These are phyloP conservation scores for Dioscorea dumetorum DNA, from an alignment of 106 monocot genomes.

Conservation along the genomic window DNA sequence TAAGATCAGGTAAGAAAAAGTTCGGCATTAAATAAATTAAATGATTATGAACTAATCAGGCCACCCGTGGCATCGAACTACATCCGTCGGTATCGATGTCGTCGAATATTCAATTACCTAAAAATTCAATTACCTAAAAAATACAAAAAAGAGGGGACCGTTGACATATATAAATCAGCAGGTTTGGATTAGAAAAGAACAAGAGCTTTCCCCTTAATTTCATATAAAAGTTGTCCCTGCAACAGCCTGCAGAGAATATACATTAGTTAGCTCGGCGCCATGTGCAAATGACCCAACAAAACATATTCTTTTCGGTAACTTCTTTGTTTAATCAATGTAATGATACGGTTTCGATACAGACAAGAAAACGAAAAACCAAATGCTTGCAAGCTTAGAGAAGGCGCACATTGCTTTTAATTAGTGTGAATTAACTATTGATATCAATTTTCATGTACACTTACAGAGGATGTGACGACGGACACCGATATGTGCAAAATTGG, in stretches of 20 bases:
- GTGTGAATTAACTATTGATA: neutral
- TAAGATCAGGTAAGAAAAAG: neutral
- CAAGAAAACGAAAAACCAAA: no score
- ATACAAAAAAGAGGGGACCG: neutral
- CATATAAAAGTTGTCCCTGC: neutral
- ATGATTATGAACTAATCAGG: neutral
- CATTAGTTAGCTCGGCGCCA: neutral
- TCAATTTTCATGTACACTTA: neutral
- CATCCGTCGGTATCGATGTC: neutral
- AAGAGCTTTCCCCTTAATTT: neutral
- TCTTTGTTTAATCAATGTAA: neutral
- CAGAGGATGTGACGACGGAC: neutral
- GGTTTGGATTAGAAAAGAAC: neutral
- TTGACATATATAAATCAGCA: neutral
- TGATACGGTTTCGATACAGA: no score
- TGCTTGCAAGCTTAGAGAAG: no score
- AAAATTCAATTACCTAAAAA: neutral
- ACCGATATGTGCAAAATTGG: slow-evolving; percentile 4
- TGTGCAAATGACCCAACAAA: neutral
- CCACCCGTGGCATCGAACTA: neutral
- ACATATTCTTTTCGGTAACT: neutral
- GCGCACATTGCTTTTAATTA: neutral
- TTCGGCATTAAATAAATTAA: neutral
- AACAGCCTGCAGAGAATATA: neutral
- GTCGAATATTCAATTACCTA: neutral